Base-by-base conservation (phyloP, 139 green algal genomes). In the Raphidocelis subcapitata region DNA sequence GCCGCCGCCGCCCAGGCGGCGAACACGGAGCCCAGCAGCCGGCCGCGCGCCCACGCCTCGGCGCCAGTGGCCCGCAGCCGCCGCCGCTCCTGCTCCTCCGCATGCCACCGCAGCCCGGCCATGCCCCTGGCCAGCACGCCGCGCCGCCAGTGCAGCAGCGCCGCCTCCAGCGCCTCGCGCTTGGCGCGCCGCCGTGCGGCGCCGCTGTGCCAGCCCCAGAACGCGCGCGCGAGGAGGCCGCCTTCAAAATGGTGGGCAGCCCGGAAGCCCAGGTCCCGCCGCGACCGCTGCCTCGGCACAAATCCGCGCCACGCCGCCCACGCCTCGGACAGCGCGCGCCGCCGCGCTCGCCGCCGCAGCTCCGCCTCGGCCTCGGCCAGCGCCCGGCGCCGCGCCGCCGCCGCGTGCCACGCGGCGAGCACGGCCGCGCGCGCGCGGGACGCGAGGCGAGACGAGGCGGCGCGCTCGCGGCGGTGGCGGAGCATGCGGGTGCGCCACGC, bases 251-350 rank as follows among this genome's bases (percentile, higher is more conserved):
- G 41, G 41, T 49, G 41, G 8, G 8, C 41, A 20, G 41, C 41
- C 12, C 41, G 8, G 41, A 49, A 49, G 8, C 8, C 41, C 41
- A 49, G 41, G 41, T 49, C 41, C 41, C 41, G 8, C 8, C 12
- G 41, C 8, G 41, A 49, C 12, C 8, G 8, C 8, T 8, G 12
- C 41, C 26, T 31, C n/a, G 69, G 44, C 8, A 75, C 57, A 33
- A 67, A 67, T 3, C 3, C 18, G 18, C 41, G 61, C 69, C 69
- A 75, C 3, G 69, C 69, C 37, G 37, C 29, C 69, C 54, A 75
- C 20, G 65, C 56, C 3, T 60, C 31, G 21, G 32, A 44, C 32
- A 75, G 57, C 41, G 12, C 41, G 8, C 12, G 41, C 8, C 41
- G 12, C 8, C 41, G 41, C 41, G 41, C 12, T 12, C 41, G 41